Evolutionary conservation across 768 basidiomycete species (phyloP).

Genomic region (Russula virescens): DNA sequence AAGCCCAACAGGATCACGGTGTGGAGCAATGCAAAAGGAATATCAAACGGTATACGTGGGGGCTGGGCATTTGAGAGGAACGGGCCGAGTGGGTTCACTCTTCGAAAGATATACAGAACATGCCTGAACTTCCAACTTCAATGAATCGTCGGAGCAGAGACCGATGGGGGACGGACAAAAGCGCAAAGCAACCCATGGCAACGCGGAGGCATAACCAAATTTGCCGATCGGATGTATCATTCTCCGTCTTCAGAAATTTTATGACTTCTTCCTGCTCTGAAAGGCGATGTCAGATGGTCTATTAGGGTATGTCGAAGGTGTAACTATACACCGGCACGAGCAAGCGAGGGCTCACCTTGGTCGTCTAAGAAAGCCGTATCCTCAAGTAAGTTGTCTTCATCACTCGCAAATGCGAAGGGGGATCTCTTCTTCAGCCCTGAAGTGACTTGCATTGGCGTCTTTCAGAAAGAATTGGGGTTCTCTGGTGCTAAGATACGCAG

Average conservation of each 20-base stretch:
- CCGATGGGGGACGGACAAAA: conserved; percentile 16
- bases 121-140: conserved; percentile 16
- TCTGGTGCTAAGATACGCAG: too few relatives aligned
- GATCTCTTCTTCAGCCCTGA: conserved; percentile 14
- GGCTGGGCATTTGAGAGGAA: conserved; percentile 32
- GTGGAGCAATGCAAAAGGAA: conserved; percentile 25
- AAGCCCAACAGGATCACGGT: conserved; percentile 9
- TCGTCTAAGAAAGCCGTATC: conserved; percentile 11
- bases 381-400: neutral
- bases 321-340: neutral
- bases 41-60: conserved; percentile 14
- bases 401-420: conserved; percentile 5
- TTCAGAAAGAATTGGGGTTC: neutral
- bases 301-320: neutral
- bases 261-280: conserved; percentile 61
- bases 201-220: conserved; percentile 38
- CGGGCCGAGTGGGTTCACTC: conserved; percentile 42
- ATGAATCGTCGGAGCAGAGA: neutral
- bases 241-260: conserved; percentile 41
- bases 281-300: neutral
- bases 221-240: conserved; percentile 38
- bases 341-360: neutral
- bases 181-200: neutral
- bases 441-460: neutral
- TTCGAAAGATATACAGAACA: conserved; percentile 38